These are phyloP conservation scores for Halophytophthora batemanensis DNA, from an alignment of 352 stramenopile species.

Conservation along the genomic window DNA sequence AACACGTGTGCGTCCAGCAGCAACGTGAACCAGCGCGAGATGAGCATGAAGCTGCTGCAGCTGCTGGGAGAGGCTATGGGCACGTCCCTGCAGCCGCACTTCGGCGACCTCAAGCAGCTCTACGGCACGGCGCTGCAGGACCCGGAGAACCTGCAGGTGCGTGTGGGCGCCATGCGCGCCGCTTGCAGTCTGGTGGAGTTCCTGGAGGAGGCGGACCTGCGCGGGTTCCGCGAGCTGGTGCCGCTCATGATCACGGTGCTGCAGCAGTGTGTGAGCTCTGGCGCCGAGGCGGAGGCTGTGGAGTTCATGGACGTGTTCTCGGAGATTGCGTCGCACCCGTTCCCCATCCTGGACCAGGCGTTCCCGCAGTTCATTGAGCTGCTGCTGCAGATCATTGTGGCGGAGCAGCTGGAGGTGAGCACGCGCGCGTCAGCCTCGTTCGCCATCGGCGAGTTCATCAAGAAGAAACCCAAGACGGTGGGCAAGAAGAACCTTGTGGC, in stretches of 20 bases:
- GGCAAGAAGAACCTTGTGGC: slow-evolving; percentile 80
- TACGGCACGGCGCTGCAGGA: slow-evolving; percentile 74
- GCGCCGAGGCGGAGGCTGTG: slow-evolving; percentile 74
- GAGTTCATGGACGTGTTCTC: slow-evolving; percentile 88
- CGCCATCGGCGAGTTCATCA: slow-evolving; percentile 83
- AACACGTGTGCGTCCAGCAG: slow-evolving; percentile 81
- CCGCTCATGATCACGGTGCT: slow-evolving; percentile 85
- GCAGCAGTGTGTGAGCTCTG: slow-evolving; percentile 78
- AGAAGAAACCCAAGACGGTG: slow-evolving; percentile 88
- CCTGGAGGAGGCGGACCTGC: slow-evolving; percentile 71
- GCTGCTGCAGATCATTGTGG: slow-evolving; percentile 77
- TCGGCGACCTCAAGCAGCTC: slow-evolving; percentile 76
- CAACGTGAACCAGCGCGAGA: slow-evolving; percentile 85
- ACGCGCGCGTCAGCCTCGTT: slow-evolving; percentile 80
- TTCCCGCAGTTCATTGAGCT: slow-evolving; percentile 82
- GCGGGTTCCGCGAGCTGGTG: slow-evolving; percentile 70
- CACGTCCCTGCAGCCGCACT: slow-evolving; percentile 78
- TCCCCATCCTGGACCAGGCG: slow-evolving; percentile 78
- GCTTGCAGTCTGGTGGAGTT: slow-evolving; percentile 79
- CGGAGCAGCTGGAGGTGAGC: slow-evolving; percentile 70
- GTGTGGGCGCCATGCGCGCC: slow-evolving; percentile 77
- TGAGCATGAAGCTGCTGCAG: slow-evolving; percentile 92
- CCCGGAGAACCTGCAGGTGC: slow-evolving; percentile 77
- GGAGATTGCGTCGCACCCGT: slow-evolving; percentile 81
- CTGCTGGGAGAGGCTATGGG: slow-evolving; percentile 93